These are phyloP conservation scores for Cyberlindnera maritima DNA, from an alignment of 805 yeast species.

Conservation along the genomic window DNA sequence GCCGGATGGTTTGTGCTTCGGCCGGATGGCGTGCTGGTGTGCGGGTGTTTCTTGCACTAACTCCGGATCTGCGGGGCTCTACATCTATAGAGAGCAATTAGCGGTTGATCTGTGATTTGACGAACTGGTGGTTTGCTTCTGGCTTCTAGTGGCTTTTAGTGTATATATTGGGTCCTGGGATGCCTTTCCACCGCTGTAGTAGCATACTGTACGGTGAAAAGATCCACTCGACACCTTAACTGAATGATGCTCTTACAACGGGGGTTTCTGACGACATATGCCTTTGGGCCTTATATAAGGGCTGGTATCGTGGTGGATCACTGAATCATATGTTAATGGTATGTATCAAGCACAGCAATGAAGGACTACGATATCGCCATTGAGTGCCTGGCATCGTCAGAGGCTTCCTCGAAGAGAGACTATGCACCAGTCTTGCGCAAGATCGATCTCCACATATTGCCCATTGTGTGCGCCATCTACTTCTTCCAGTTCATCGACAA, in stretches of 20 bases:
- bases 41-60: not conserved
- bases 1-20: not conserved
- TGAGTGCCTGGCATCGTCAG: not conserved
- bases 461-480: constrained; percentile 45
- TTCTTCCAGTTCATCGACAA: constrained; percentile 57
- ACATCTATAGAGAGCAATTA: too few species aligned
- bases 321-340: too few species aligned
- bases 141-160: too few species aligned
- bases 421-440: constrained; percentile 12
- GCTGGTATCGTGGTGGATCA: not conserved
- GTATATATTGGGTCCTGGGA: not conserved
- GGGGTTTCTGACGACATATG: not conserved
- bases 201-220: not conserved
- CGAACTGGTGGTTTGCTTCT: too few species aligned
- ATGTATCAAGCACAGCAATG: not conserved
- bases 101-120: too few species aligned
- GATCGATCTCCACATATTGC: constrained; percentile 18
- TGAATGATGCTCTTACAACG: constrained; percentile 3
- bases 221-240: not conserved
- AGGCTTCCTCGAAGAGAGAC: not conserved
- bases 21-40: not conserved
- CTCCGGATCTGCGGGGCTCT: not conserved
- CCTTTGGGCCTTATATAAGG: not conserved
- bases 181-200: not conserved
- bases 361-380: constrained; percentile 8